Conservation (phyloP, 179 eudicot genomes). For the Camellia oleifera region DNA sequence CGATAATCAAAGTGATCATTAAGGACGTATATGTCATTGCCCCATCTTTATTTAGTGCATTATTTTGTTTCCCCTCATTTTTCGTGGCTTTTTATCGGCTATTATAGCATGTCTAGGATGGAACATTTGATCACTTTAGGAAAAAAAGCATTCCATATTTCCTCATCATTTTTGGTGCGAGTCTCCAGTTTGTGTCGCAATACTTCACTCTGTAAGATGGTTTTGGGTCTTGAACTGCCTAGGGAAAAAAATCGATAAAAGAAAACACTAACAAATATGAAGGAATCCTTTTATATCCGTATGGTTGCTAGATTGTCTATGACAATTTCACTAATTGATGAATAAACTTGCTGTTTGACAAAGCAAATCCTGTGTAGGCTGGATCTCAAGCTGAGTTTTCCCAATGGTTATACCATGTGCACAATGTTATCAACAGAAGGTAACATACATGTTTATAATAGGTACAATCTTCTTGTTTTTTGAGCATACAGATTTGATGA, state of each 20-base stretch:
- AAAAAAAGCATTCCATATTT: background rate
- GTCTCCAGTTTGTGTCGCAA: background rate
- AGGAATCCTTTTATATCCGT: background rate
- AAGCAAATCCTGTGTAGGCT: slow-evolving; percentile 78
- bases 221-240: background rate
- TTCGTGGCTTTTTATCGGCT: too few species aligned
- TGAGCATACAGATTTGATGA: background rate
- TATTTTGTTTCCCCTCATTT: too few species aligned
- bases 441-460: slow-evolving; percentile 18
- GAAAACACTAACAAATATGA: background rate
- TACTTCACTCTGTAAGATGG: background rate
- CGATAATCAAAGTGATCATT: background rate
- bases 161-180: background rate
- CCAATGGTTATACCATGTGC: slow-evolving; percentile 79
- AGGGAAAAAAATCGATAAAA: background rate
- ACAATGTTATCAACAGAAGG: slow-evolving; percentile 93
- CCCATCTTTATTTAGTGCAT: too few species aligned
- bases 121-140: background rate
- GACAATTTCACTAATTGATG: background rate
- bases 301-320: background rate
- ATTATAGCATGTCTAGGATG: background rate
- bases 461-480: background rate
- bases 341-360: slow-evolving; percentile 21
- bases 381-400: slow-evolving; percentile 86
- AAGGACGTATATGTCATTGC: background rate